These are phyloP conservation scores for Apium graveolens DNA, from an alignment of 129 eudicot species.

Conservation along the genomic window DNA sequence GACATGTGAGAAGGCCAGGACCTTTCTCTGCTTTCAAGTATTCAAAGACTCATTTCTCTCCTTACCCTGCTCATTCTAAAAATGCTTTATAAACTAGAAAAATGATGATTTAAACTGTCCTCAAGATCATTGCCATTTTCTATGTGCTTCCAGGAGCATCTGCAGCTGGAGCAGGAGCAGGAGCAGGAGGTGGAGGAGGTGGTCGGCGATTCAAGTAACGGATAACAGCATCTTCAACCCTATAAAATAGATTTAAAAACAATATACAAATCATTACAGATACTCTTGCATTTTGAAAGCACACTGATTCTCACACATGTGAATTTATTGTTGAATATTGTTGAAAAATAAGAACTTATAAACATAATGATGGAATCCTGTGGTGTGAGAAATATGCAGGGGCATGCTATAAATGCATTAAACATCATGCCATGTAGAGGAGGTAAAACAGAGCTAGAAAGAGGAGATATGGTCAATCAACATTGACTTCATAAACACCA, in stretches of 20 bases:
- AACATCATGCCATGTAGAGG: not conserved
- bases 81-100: not conserved
- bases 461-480: not conserved
- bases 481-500: not conserved
- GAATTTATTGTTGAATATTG: not conserved
- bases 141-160: constrained; percentile 55
- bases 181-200: constrained; percentile 10
- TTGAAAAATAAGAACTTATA: not conserved
- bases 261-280: not conserved
- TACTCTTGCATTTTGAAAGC: not conserved
- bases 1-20: not conserved
- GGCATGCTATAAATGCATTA: not conserved
- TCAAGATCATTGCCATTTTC: constrained; percentile 4
- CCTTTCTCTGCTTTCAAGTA: constrained; percentile 3
- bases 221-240: constrained; percentile 98
- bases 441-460: not conserved
- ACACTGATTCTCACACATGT: not conserved
- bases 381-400: not conserved
- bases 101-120: not conserved
- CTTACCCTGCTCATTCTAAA: constrained; percentile 3
- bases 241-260: constrained; percentile 20
- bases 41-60: constrained; percentile 8
- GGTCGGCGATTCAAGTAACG: constrained; percentile 78
- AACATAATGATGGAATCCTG: not conserved
- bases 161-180: not conserved